Conservation (phyloP, 2,329 filamentous ascomycete genomes). For the Diplodia scrobiculata region DNA sequence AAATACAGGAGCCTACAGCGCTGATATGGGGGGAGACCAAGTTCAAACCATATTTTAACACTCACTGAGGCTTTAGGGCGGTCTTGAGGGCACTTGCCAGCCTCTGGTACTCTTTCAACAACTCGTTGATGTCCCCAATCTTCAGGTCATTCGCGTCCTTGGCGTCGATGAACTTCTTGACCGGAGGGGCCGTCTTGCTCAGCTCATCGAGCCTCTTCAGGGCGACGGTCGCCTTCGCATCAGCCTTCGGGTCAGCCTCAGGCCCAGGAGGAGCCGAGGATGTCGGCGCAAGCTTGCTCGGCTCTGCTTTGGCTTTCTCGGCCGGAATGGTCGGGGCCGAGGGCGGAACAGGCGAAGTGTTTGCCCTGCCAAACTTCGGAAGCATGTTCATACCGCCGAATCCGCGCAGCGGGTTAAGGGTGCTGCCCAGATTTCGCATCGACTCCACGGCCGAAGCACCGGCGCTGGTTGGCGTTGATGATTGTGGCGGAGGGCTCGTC, state of each 20-base stretch:
- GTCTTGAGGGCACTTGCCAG: constrained; percentile 49
- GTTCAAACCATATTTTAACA: neutral
- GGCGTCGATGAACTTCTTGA: constrained; percentile 52
- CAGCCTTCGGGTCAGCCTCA: constrained; percentile 38
- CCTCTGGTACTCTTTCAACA: constrained; percentile 49
- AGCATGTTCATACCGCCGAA: constrained; percentile 74
- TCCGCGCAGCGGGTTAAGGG: constrained; percentile 79
- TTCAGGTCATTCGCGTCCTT: constrained; percentile 51
- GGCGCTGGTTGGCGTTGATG: constrained; percentile 30
- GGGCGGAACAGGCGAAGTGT: constrained; percentile 47
- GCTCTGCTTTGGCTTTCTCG: neutral
- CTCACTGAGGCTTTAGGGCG: constrained; percentile 9
- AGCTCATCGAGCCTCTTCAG: constrained; percentile 50
- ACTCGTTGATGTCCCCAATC: constrained; percentile 53
- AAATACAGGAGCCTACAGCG: neutral
- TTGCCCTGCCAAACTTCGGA: constrained; percentile 69
- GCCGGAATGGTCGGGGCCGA: neutral
- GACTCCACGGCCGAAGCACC: constrained; percentile 71
- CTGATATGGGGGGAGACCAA: neutral
- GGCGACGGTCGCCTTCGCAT: constrained; percentile 45
- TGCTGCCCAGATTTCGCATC: constrained; percentile 76
- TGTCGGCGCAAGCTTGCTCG: neutral
- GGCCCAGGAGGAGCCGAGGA: neutral
- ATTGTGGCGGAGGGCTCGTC: constrained; percentile 33
- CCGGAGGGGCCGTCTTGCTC: constrained; percentile 50